Conservation (phyloP, 495 filamentous ascomycete species). For the Aspergillus wentii region DNA sequence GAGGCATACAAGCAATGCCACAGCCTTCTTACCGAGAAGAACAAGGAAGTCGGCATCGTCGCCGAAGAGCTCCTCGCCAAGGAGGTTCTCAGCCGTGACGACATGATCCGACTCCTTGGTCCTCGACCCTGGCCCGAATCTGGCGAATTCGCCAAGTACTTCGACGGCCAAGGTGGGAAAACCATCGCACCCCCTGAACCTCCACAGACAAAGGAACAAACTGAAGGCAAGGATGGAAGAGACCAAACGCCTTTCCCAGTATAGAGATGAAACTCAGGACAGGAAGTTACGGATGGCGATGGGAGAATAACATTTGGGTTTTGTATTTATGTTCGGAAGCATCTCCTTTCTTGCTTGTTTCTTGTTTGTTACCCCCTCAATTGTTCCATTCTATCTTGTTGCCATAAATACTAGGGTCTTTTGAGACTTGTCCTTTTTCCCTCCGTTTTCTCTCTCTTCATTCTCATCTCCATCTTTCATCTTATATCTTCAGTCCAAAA, state of each 20-base stretch:
- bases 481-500: no score
- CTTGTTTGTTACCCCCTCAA: slow-evolving; percentile 14
- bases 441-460: slow-evolving; percentile 11
- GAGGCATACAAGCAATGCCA: slow-evolving; percentile 89
- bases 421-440: slow-evolving; percentile 18
- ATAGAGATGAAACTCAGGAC: slow-evolving; percentile 12
- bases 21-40: slow-evolving; percentile 76
- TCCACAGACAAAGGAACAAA: slow-evolving; percentile 23
- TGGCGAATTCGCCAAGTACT: slow-evolving; percentile 90
- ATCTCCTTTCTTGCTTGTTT: slow-evolving; percentile 25
- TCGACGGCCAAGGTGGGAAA: slow-evolving; percentile 48
- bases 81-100: slow-evolving; percentile 85
- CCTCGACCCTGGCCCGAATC: slow-evolving; percentile 76
- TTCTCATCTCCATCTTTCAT: slow-evolving; percentile 2
- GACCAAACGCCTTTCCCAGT: slow-evolving; percentile 39
- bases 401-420: slow-evolving; percentile 15
- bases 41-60: slow-evolving; percentile 80
- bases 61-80: slow-evolving; percentile 90
- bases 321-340: slow-evolving; percentile 36
- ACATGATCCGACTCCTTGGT: slow-evolving; percentile 84
- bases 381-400: slow-evolving; percentile 1
- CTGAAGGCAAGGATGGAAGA: slow-evolving; percentile 38
- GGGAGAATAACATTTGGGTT: slow-evolving; percentile 19
- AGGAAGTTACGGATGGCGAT: slow-evolving; percentile 13
- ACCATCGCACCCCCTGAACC: slow-evolving; percentile 58